Conservation (phyloP, 768 basidiomycete species). For the Kwoniella pini region DNA sequence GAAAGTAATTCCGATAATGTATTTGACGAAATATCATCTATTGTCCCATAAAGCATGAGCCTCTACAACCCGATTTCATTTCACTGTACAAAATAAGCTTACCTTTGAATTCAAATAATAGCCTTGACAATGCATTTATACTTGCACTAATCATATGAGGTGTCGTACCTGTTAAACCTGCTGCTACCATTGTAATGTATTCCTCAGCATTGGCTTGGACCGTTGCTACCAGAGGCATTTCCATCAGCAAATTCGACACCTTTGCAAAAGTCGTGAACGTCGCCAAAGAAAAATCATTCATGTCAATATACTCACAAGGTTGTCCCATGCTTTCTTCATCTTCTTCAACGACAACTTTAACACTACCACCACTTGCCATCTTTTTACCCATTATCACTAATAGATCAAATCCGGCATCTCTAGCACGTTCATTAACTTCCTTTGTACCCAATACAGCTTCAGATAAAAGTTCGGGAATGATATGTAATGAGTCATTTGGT, state of each 20-base stretch:
- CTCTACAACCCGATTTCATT: background rate
- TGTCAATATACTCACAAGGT: constrained; percentile 23
- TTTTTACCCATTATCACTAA: constrained; percentile 88
- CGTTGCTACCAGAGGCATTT: background rate
- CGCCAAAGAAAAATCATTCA: background rate
- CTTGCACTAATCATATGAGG: constrained; percentile 99
- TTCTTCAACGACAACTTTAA: constrained; percentile 70
- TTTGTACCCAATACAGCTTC: constrained; percentile 95
- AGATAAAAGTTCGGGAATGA: constrained; percentile 84
- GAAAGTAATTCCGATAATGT: constrained; percentile 82
- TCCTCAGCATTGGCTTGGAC: constrained; percentile 74
- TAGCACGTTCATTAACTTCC: constrained; percentile 90
- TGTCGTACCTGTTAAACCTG: constrained; percentile 85
- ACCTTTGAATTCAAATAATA: constrained; percentile 97
- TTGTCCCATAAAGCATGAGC: background rate
- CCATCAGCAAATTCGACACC: background rate
- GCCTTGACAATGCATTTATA: constrained; percentile 86
- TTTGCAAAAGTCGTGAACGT: too few relatives aligned
- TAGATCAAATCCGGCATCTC: constrained; percentile 84
- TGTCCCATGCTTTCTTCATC: constrained; percentile 56
- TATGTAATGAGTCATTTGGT: constrained; percentile 70
- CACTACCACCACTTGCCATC: constrained; percentile 82
- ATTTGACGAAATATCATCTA: constrained; percentile 68
- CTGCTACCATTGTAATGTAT: constrained; percentile 94
- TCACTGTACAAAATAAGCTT: constrained; percentile 21